These are phyloP conservation scores for Cladophialophora exuberans DNA, from an alignment of 2,329 filamentous ascomycete genomes.

Conservation along the genomic window DNA sequence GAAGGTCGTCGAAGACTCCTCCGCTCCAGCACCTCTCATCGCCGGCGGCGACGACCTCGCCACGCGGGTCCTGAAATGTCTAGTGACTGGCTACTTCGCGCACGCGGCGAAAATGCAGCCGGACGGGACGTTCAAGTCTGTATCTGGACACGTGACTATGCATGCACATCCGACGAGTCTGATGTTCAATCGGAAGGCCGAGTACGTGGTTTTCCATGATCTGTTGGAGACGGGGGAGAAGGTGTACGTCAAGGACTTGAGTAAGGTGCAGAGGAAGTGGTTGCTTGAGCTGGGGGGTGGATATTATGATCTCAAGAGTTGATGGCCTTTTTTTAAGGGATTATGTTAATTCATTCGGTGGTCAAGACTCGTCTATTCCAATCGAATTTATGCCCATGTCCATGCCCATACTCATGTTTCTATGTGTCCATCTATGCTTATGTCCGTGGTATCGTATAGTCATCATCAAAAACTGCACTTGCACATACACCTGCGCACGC, in stretches of 20 bases:
- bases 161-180: conserved; percentile 89
- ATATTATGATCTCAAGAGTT: conserved; percentile 67
- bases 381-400: neutral
- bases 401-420: neutral
- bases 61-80: conserved; percentile 79
- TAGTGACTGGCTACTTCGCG: conserved; percentile 89
- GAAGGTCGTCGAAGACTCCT: conserved; percentile 65
- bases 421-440: neutral
- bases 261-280: conserved; percentile 93
- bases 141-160: conserved; percentile 76
- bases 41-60: conserved; percentile 58
- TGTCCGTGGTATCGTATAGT: conserved; percentile 5
- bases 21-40: conserved; percentile 40
- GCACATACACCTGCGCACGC: conserved; percentile 4
- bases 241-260: conserved; percentile 86
- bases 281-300: conserved; percentile 83
- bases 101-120: conserved; percentile 93
- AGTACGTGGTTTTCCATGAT: conserved; percentile 96
- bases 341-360: no score
- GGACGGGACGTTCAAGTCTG: conserved; percentile 85
- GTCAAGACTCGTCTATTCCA: no score
- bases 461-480: neutral
- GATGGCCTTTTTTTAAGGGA: neutral
- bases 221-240: conserved; percentile 87
- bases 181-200: conserved; percentile 94